These are phyloP conservation scores for Lactarius deliciosus DNA, from an alignment of 768 basidiomycete genomes.

Conservation along the genomic window DNA sequence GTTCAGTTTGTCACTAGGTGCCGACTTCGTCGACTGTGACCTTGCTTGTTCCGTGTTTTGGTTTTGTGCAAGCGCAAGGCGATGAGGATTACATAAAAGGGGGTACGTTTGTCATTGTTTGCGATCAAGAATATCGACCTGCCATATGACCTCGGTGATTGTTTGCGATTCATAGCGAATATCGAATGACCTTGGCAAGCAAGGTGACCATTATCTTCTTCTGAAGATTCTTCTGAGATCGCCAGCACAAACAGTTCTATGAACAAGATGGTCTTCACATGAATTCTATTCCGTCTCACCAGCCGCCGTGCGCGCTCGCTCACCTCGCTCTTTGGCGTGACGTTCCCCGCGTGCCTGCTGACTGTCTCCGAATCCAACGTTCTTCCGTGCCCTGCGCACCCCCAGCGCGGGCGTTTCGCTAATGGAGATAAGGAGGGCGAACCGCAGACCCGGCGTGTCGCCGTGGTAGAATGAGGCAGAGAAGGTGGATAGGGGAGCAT, in stretches of 20 bases:
- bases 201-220: too few species aligned
- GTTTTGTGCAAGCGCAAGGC: too few species aligned
- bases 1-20: too few species aligned
- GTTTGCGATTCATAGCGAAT: too few species aligned
- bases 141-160: too few species aligned
- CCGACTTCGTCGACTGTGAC: too few species aligned
- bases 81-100: too few species aligned
- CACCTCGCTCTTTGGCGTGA: conserved; percentile 75
- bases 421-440: conserved; percentile 45
- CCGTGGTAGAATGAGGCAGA: conserved; percentile 60
- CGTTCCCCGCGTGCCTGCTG: conserved; percentile 72
- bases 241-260: conserved; percentile 35
- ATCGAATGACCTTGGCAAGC: too few species aligned
- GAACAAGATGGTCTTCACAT: conserved; percentile 51
- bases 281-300: conserved; percentile 53
- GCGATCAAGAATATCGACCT: too few species aligned
- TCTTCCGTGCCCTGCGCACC: conserved; percentile 76
- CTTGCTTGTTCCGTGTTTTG: too few species aligned
- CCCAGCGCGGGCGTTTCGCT: conserved; percentile 54
- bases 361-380: conserved; percentile 80
- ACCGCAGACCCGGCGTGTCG: conserved; percentile 31
- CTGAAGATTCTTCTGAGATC: neutral
- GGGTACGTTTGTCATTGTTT: too few species aligned
- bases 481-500: conserved; percentile 79
- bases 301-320: conserved; percentile 62